Evolutionary conservation across 805 yeast genomes (phyloP).

Genomic region (Teunomyces pallodes): DNA sequence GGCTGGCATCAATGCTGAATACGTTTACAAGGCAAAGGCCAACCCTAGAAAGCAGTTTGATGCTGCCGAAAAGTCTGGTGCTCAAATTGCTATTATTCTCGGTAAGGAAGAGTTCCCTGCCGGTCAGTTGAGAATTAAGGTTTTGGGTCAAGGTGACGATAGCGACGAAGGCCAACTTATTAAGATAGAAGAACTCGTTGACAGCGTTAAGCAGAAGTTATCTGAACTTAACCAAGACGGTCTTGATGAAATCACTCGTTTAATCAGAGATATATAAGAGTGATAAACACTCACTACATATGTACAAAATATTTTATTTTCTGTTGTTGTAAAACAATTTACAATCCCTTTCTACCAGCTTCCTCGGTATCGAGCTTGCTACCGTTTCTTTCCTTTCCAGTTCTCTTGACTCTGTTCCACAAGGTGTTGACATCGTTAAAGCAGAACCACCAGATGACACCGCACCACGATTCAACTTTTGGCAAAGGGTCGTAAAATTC

Average conservation of each 20-base stretch:
- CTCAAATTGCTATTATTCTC: constrained; percentile 84
- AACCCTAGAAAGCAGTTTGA: constrained; percentile 96
- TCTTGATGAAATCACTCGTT: constrained; percentile 60
- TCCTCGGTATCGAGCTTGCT: constrained; percentile 15
- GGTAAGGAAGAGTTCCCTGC: constrained; percentile 91
- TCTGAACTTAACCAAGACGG: constrained; percentile 47
- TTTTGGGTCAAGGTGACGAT: constrained; percentile 84
- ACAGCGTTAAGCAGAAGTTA: constrained; percentile 41
- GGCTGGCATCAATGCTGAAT: constrained; percentile 88
- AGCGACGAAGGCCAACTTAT: constrained; percentile 82
- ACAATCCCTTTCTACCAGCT: not conserved
- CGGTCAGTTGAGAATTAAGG: constrained; percentile 83
- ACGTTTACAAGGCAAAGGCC: constrained; percentile 87
- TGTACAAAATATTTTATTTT: not conserved
- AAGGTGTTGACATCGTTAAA: constrained; percentile 64
- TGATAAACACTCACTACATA: not conserved
- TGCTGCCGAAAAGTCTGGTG: constrained; percentile 94
- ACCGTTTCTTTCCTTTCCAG: constrained; percentile 36
- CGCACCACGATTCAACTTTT: constrained; percentile 71
- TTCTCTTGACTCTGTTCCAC: constrained; percentile 81
- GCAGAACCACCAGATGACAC: constrained; percentile 70
- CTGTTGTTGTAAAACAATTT: not conserved
- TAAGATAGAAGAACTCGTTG: constrained; percentile 57
- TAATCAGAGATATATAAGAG: constrained; percentile 52
- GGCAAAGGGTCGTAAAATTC: constrained; percentile 87